A percentile compares a stretch with the other conserved stretches of the same genome.
These are phyloP conservation scores for Fusarium equiseti DNA, from an alignment of 2,329 filamentous ascomycete species.

Conservation along the genomic window DNA sequence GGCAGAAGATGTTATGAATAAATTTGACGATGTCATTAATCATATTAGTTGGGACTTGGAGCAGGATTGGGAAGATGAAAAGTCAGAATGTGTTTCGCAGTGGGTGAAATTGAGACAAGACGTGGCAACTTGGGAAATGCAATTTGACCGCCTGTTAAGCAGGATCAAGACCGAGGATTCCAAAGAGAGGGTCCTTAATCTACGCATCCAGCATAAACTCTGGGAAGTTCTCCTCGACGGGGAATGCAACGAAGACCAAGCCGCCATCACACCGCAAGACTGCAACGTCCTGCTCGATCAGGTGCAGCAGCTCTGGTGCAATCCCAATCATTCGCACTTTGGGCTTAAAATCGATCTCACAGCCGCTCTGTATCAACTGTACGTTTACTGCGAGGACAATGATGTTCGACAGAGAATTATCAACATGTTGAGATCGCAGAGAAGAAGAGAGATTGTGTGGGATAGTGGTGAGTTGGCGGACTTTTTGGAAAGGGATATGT, in stretches of 20 bases:
- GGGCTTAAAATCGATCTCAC: slow-evolving; percentile 8
- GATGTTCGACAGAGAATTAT: slow-evolving; percentile 2
- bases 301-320: slow-evolving; percentile 9
- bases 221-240: slow-evolving; percentile 6
- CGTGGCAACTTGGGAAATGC: background rate
- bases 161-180: background rate
- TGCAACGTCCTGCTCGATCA: slow-evolving; percentile 3
- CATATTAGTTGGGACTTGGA: slow-evolving; percentile 17
- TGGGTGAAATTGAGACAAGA: slow-evolving; percentile 7
- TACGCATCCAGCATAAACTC: slow-evolving; percentile 12
- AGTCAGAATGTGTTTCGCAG: background rate
- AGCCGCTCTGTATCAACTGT: slow-evolving; percentile 11
- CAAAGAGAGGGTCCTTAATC: slow-evolving; percentile 2
- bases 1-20: slow-evolving; percentile 17
- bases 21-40: slow-evolving; percentile 5
- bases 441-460: slow-evolving; percentile 18
- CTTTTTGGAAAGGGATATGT: slow-evolving; percentile 9
- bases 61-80: slow-evolving; percentile 15
- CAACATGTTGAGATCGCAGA: background rate
- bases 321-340: slow-evolving; percentile 1
- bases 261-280: background rate
- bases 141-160: background rate
- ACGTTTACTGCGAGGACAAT: slow-evolving; percentile 4
- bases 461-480: slow-evolving; percentile 9
- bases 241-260: background rate